Percentiles rank a stretch among this genome's conserved stretches.
These are phyloP conservation scores for Colletotrichum tabaci DNA, from an alignment of 2,329 filamentous ascomycete species.

Conservation along the genomic window DNA sequence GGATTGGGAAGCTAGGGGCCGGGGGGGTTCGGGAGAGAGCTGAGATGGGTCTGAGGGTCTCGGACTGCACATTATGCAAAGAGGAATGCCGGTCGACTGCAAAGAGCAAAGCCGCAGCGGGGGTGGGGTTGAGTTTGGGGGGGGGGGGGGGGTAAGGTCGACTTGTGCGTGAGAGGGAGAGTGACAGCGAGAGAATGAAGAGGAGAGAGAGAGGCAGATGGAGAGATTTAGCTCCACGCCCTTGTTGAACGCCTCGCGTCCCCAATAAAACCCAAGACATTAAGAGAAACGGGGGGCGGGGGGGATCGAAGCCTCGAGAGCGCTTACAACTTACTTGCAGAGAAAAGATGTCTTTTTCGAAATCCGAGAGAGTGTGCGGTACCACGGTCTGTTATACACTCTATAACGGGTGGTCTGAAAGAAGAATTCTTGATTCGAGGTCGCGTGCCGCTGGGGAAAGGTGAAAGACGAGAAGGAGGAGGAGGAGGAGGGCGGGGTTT, in stretches of 20 bases:
- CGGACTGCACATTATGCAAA: slow-evolving; percentile 23
- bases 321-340: slow-evolving; percentile 19
- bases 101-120: slow-evolving; percentile 35
- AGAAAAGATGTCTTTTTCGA: slow-evolving; percentile 7
- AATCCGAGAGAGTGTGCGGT: not conserved
- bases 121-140: slow-evolving; percentile 19
- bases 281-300: slow-evolving; percentile 22
- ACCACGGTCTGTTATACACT: not conserved
- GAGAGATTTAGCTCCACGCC: slow-evolving; percentile 21
- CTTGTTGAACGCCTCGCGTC: slow-evolving; percentile 42
- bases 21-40: not conserved
- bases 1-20: not conserved
- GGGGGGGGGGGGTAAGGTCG: not conserved
- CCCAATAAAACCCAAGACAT: slow-evolving; percentile 37
- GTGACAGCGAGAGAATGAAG: too few species aligned
- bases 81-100: slow-evolving; percentile 18
- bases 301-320: not conserved
- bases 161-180: not conserved
- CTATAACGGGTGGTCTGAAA: slow-evolving; percentile 1
- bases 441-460: slow-evolving; percentile 16
- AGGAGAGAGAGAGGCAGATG: not conserved
- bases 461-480: not conserved
- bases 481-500: not conserved
- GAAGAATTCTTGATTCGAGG: slow-evolving; percentile 2
- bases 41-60: slow-evolving; percentile 3